Conservation (phyloP, 441 rosid genomes). For the Monsonia emarginata region DNA sequence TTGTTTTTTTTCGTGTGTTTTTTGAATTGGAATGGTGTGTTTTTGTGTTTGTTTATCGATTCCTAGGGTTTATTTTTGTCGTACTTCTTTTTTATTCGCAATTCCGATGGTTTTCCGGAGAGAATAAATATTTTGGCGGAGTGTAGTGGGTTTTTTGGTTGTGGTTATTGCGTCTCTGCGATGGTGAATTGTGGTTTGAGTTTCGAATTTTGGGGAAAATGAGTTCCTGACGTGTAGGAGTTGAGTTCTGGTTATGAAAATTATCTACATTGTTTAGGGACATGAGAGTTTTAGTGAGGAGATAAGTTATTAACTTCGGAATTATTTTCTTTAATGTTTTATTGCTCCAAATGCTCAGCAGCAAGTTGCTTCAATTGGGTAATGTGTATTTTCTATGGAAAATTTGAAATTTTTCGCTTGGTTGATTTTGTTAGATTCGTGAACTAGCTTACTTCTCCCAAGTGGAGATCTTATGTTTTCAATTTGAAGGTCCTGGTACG, state of each 20-base stretch:
- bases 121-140: not conserved
- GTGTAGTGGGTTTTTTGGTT: not conserved
- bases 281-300: not conserved
- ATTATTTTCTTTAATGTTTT: not conserved
- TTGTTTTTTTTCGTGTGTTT: not conserved
- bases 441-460: not conserved
- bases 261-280: not conserved
- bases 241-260: not conserved
- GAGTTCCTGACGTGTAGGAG: not conserved
- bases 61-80: constrained; percentile 2
- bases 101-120: not conserved
- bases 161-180: not conserved
- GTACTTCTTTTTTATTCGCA: not conserved
- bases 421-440: not conserved
- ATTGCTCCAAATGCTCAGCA: not conserved
- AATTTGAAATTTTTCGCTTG: not conserved
- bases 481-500: not conserved
- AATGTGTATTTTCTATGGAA: not conserved
- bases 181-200: not conserved
- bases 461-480: not conserved
- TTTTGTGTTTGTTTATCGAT: not conserved
- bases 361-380: not conserved
- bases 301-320: not conserved
- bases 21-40: not conserved
- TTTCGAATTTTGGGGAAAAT: not conserved